These are phyloP conservation scores for Exophiala sideris DNA, from an alignment of 2,329 filamentous ascomycete species.

Conservation along the genomic window DNA sequence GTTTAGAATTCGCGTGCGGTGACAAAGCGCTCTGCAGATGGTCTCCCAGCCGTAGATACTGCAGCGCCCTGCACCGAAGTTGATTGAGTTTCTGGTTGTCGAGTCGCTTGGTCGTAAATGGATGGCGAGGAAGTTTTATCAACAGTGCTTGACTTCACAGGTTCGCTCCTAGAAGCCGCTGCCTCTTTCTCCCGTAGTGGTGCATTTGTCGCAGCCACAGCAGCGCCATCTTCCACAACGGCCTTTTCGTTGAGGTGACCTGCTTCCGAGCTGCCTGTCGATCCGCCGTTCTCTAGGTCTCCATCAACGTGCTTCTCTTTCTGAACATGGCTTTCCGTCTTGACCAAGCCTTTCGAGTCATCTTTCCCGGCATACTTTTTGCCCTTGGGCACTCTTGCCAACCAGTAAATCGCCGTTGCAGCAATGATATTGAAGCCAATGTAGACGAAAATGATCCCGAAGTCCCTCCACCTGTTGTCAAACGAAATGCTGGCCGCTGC, in stretches of 20 bases:
- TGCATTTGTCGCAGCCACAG: no score
- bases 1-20: neutral
- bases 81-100: no score
- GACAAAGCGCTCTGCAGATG: neutral
- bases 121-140: neutral
- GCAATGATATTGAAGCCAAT: conserved; percentile 60
- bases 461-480: conserved; percentile 61
- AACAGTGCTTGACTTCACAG: neutral
- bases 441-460: conserved; percentile 65
- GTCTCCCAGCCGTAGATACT: neutral
- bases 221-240: no score
- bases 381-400: conserved; percentile 53
- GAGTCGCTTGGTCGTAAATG: neutral
- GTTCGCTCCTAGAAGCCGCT: no score
- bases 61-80: neutral
- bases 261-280: neutral
- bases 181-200: no score
- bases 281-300: neutral
- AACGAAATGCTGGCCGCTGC: conserved; percentile 41
- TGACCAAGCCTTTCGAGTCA: neutral
- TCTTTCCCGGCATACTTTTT: conserved; percentile 2
- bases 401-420: conserved; percentile 60
- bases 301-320: neutral
- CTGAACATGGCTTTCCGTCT: neutral
- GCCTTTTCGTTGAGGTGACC: neutral